phyloP scores from a whole-genome alignment of 1,139 yeast species.

The Geotrichum aggregatum region DNA sequence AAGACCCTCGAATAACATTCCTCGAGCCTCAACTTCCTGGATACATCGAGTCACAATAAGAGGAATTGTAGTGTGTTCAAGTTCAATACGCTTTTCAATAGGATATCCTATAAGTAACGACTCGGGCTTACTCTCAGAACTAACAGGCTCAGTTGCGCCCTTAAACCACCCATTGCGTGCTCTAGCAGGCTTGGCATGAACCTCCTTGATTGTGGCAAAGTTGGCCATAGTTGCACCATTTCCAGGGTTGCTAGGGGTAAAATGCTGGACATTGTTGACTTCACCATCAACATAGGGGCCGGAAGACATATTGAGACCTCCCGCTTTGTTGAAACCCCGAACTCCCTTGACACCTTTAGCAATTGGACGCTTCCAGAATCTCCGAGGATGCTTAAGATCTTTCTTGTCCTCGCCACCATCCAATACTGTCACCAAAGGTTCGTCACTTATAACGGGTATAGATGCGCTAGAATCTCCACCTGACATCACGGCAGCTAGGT shows the following conservation, averaged over 20 bases:
- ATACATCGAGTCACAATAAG: conserved; percentile 67
- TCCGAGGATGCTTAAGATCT: conserved; percentile 29
- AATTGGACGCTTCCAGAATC: conserved; percentile 40
- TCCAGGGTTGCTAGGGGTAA: conserved; percentile 21
- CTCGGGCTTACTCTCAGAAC: conserved; percentile 10
- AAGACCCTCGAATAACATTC: conserved; percentile 74
- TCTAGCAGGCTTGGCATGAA: conserved; percentile 13
- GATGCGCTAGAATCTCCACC: conserved; percentile 8
- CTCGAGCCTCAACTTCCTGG: conserved; percentile 71
- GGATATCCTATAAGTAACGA: conserved; percentile 30
- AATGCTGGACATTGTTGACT: conserved; percentile 21
- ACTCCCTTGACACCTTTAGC: conserved; percentile 39
- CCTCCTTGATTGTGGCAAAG: conserved; percentile 14
- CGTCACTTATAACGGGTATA: conserved; percentile 25
- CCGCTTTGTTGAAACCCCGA: conserved; percentile 36
- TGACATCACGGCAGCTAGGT: conserved; percentile 5
- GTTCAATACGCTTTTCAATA: conserved; percentile 39
- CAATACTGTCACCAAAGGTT: conserved; percentile 36
- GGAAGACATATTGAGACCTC: conserved; percentile 4
- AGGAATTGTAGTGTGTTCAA: conserved; percentile 64
- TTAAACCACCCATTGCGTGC: conserved; percentile 23
- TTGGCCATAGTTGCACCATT: conserved; percentile 4
- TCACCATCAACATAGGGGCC: conserved; percentile 20
- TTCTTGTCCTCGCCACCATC: conserved; percentile 31
- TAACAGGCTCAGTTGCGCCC: conserved; percentile 7